Conservation (phyloP, 2,329 filamentous ascomycete genomes). For the Fusarium zealandicum region DNA sequence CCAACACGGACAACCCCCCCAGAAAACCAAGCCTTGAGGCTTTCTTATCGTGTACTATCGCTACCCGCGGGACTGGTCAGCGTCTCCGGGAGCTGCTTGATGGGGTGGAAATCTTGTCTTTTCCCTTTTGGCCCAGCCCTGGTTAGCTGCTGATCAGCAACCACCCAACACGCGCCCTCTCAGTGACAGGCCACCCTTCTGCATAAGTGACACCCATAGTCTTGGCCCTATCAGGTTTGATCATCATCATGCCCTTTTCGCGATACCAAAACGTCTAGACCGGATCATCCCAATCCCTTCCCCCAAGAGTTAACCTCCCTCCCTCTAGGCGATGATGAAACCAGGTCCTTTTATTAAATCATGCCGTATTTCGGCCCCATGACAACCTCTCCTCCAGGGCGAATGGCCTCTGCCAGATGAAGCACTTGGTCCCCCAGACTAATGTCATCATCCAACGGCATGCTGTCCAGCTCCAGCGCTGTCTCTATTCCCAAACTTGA, state of each 20-base stretch:
- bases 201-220: background rate
- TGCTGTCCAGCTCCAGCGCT: background rate
- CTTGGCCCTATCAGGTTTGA: background rate
- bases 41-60: background rate
- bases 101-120: too few relatives aligned
- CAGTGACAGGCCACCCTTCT: background rate
- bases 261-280: background rate
- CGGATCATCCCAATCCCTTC: background rate
- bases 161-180: background rate
- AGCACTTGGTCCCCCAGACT: background rate
- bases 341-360: background rate
- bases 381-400: background rate
- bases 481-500: background rate
- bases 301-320: background rate
- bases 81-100: background rate
- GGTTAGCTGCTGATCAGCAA: background rate
- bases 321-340: constrained; percentile 5
- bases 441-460: background rate
- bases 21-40: background rate
- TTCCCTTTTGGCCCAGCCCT: background rate
- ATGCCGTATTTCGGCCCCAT: background rate
- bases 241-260: background rate
- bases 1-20: too few relatives aligned
- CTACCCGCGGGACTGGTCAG: background rate
- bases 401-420: background rate